Percentiles rank a stretch among this genome's conserved stretches.
phyloP scores from a whole-genome alignment of 306 rosid species.

The Castanea crenata region DNA sequence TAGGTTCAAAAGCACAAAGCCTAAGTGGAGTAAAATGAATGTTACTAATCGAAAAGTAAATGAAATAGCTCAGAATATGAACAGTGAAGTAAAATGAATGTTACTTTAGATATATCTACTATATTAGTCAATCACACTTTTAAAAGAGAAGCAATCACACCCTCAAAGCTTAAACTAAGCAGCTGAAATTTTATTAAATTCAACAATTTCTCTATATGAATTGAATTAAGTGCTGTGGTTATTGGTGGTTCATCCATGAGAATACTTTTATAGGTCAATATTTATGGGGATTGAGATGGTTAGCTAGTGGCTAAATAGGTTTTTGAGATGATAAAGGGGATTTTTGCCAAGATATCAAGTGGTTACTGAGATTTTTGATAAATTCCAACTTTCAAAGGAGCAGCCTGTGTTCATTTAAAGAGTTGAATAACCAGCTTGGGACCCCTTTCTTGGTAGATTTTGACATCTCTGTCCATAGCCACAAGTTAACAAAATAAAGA shows the following conservation, averaged over 20 bases:
- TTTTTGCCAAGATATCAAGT: neutral
- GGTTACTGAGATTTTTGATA: neutral
- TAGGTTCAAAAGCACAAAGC: neutral
- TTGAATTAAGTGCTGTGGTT: neutral
- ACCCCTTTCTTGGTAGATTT: neutral
- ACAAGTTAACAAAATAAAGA: neutral
- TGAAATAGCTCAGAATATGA: neutral
- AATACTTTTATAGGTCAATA: neutral
- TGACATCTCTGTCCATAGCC: neutral
- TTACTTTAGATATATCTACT: too few species aligned
- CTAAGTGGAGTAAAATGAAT: neutral
- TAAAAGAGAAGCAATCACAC: too few species aligned
- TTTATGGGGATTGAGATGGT: neutral
- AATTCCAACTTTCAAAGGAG: neutral
- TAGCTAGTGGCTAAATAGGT: neutral
- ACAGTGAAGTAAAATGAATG: too few species aligned
- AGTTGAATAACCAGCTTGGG: neutral
- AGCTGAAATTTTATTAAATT: too few species aligned
- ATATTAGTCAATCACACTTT: too few species aligned
- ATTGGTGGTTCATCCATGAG: neutral
- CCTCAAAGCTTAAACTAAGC: too few species aligned
- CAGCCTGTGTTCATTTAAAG: neutral
- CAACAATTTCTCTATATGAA: too few species aligned
- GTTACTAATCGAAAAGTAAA: neutral
- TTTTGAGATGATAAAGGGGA: neutral